These are phyloP conservation scores for Pestalotiopsis sp. DNA, from an alignment of 2,329 filamentous ascomycete species.

Conservation along the genomic window DNA sequence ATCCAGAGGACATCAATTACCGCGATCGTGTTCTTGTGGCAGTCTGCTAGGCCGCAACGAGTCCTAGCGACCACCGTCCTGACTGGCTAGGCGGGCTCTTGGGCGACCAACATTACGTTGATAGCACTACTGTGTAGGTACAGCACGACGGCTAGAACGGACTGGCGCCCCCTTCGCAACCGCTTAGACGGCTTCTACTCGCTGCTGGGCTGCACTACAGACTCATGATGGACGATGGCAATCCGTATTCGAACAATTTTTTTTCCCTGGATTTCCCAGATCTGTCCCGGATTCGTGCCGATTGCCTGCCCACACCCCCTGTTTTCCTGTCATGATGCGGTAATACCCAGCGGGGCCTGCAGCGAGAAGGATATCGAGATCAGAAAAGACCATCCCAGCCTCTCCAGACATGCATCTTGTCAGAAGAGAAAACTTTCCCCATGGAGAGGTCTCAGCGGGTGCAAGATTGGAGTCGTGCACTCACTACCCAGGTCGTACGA, in stretches of 20 bases:
- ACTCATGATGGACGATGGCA: neutral
- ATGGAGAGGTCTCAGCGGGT: no score
- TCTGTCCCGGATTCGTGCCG: neutral
- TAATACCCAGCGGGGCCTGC: neutral
- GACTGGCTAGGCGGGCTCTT: neutral
- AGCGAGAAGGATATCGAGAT: neutral
- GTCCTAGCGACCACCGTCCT: neutral
- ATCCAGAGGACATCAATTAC: neutral
- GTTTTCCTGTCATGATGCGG: neutral
- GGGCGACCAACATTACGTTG: neutral
- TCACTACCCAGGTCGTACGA: no score
- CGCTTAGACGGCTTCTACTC: neutral
- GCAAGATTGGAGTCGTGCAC: no score
- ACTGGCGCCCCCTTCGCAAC: neutral
- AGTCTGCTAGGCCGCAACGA: neutral
- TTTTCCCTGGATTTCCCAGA: neutral
- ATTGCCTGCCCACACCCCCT: neutral
- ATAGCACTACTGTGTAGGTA: no score
- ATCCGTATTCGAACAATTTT: neutral
- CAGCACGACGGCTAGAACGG: constrained; percentile 7
- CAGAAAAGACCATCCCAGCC: neutral
- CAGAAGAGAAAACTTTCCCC: no score
- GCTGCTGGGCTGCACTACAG: neutral
- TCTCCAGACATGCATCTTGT: neutral
- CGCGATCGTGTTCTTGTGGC: neutral